Evolutionary conservation across 2,329 filamentous ascomycete species (phyloP).

Genomic region (Alternaria arbusti): DNA sequence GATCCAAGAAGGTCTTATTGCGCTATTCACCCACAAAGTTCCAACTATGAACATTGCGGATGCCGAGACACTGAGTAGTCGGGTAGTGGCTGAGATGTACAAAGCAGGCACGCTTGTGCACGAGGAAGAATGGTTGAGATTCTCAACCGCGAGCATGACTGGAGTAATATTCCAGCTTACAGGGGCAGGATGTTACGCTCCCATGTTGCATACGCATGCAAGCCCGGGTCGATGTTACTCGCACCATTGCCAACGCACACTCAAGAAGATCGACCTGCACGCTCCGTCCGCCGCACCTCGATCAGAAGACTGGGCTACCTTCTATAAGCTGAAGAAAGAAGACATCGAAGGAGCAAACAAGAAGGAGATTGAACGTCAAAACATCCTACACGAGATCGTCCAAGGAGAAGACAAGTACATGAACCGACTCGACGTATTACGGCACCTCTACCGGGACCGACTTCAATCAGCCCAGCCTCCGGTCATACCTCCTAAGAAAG

Average conservation of each 20-base stretch:
- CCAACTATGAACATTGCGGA: conserved; percentile 99
- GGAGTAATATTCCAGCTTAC: conserved; percentile 95
- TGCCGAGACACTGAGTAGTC: conserved; percentile 82
- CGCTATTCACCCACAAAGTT: conserved; percentile 90
- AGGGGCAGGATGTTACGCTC: conserved; percentile 87
- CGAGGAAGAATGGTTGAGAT: conserved; percentile 98
- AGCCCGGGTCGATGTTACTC: conserved; percentile 85
- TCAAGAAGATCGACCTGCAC: conserved; percentile 92
- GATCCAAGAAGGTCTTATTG: conserved; percentile 85
- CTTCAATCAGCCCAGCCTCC: conserved; percentile 75
- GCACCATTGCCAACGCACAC: conserved; percentile 87
- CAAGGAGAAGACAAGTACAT: conserved; percentile 92
- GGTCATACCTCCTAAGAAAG: conserved; percentile 78
- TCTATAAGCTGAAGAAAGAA: conserved; percentile 83
- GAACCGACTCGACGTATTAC: conserved; percentile 84
- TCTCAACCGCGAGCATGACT: conserved; percentile 78
- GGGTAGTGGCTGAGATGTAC: conserved; percentile 82
- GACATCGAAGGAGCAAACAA: conserved; percentile 73
- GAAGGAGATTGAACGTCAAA: conserved; percentile 92
- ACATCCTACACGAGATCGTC: conserved; percentile 93
- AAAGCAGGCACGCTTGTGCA: conserved; percentile 76
- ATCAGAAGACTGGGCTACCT: conserved; percentile 85
- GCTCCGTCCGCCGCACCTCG: conserved; percentile 70
- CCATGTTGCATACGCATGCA: conserved; percentile 74
- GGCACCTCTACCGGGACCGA: conserved; percentile 83